Evolutionary conservation across 768 basidiomycete species (phyloP), one percentile per base, ranked within the genome.

Genomic region (Zangia roseola): DNA sequence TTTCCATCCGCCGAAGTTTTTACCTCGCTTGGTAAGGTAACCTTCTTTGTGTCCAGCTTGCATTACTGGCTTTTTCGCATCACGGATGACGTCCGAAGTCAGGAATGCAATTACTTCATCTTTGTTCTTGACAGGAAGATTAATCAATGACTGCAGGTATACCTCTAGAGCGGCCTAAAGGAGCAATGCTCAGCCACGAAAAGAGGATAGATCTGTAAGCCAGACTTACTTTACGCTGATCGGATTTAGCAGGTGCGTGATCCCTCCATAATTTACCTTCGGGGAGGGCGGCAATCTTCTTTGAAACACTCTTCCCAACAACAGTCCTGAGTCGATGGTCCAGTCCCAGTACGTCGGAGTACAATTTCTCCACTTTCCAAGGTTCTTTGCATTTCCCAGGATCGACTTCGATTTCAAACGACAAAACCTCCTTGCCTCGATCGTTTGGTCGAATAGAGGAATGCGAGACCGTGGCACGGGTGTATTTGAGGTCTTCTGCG

Each of bases 1-100:
- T 64, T 95, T 94, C 95, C 92, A 94, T 2, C 95, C 94, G 38
- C 97, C 97, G 70, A 98, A 97, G 62, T 92, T 97, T 74, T 97
- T 93, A 19, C 94, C 94, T 49, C 93, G 80, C 71, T 97, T 97
- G 17, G 95, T 97, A 30, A 97, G 73, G 65, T 95, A 95, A 14
- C 94, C 95, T 68, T 95, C 91, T 69, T 95, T 97, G 71, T 94
- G 84, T 23, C 89, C 89, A 2, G 77, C 77, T 62, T 88, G 86
- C 73, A 81, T 81, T 17, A 88, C 88, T 2, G 89, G 86, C 53
- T 84, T 82, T 64, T 81, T 82, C 38, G 84, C 74, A 54, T 86
- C 84, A 28, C 83, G 83, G 30, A 94, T 80, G 45, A 95, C 78
- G 62, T 95, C 94, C 6, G 90, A 89, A 24, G 88, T 94, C 57